These are phyloP conservation scores for Dioscorea zingiberensis DNA, from an alignment of 106 monocot species.

Conservation along the genomic window DNA sequence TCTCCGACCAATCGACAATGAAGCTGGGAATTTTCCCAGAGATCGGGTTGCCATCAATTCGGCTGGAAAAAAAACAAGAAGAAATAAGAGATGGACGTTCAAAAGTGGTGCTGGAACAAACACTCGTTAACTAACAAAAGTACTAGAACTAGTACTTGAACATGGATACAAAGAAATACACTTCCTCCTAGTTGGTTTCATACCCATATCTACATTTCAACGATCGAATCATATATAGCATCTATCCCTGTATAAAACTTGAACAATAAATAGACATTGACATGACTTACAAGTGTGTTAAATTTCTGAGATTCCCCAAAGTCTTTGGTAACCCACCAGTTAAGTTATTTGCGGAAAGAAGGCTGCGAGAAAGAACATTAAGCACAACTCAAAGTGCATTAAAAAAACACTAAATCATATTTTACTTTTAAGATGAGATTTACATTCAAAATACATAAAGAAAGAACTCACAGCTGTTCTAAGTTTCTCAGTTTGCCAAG, in stretches of 20 bases:
- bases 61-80: conserved; percentile 14
- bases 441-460: not conserved
- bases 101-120: not conserved
- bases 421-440: not conserved
- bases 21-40: conserved; percentile 34
- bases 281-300: conserved; percentile 21
- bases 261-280: not conserved
- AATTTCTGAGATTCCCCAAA: conserved; percentile 25
- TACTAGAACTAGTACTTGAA: no score
- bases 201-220: no score
- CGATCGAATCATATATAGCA: no score
- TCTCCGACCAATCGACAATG: conserved; percentile 28
- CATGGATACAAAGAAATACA: no score
- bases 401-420: not conserved
- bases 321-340: conserved; percentile 25
- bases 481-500: conserved; percentile 22
- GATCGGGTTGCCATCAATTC: conserved; percentile 27
- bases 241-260: not conserved
- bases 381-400: not conserved
- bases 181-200: no score
- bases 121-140: no score
- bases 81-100: not conserved
- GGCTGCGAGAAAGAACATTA: not conserved
- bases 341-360: conserved; percentile 19
- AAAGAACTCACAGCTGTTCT: conserved; percentile 14